Evolutionary conservation across 2,329 filamentous ascomycete species (phyloP).

Genomic region (Aspergillus persii): DNA sequence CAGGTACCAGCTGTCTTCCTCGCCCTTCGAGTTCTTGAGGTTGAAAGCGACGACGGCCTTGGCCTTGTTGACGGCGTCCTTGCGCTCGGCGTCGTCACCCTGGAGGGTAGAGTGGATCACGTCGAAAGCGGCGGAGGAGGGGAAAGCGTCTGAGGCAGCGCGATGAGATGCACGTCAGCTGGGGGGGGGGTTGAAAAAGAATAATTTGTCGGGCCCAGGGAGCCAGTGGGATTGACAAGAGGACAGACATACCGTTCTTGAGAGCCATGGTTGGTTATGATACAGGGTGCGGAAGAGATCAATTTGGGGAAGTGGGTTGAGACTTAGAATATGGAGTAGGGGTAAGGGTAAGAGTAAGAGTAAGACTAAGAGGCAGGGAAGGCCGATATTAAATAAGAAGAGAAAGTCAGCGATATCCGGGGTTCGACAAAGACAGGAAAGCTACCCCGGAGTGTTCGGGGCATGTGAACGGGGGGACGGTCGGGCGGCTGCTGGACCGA

Average conservation of each 20-base stretch:
- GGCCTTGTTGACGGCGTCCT: slow-evolving; percentile 86
- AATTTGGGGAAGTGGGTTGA: not conserved
- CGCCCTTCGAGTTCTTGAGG: slow-evolving; percentile 80
- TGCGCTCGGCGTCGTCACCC: slow-evolving; percentile 68
- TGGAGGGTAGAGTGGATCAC: slow-evolving; percentile 72
- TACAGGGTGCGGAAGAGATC: not conserved
- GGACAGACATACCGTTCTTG: slow-evolving; percentile 61
- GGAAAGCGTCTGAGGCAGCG: slow-evolving; percentile 66
- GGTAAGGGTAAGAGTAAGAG: not conserved
- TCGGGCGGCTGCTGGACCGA: slow-evolving; percentile 16
- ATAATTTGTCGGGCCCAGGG: not conserved
- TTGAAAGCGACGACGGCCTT: slow-evolving; percentile 87
- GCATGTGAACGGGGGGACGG: slow-evolving; percentile 21
- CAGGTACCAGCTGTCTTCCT: slow-evolving; percentile 86
- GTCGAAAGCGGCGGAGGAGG: slow-evolving; percentile 88
- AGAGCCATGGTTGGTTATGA: slow-evolving; percentile 60
- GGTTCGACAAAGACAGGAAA: slow-evolving; percentile 8
- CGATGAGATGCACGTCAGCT: slow-evolving; percentile 8
- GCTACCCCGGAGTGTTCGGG: slow-evolving; percentile 23
- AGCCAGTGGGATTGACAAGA: not conserved
- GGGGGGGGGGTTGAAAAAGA: not conserved
- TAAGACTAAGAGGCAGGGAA: not conserved
- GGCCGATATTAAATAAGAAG: slow-evolving; percentile 8
- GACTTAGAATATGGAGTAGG: not conserved
- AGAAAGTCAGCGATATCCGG: not conserved